Conservation (phyloP, 768 basidiomycete genomes). For the Saitozyma podzolica region DNA sequence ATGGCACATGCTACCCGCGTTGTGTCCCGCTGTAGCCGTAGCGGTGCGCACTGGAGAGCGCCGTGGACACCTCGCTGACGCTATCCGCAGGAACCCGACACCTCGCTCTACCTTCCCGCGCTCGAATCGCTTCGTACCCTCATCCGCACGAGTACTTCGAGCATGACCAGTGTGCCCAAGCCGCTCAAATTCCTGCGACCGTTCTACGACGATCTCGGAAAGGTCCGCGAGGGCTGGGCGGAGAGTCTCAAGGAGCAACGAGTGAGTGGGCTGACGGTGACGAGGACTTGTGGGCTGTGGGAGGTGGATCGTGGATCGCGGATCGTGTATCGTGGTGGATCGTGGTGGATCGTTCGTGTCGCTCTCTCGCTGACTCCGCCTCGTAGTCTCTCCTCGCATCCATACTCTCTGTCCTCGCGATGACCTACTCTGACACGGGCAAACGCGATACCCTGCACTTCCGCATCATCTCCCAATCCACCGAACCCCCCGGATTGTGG, state of each 20-base stretch:
- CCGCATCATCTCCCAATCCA: conserved; percentile 71
- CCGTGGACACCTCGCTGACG: conserved; percentile 7
- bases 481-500: conserved; percentile 87
- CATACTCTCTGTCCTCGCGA: conserved; percentile 94
- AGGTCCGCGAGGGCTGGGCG: conserved; percentile 69
- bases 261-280: conserved; percentile 24
- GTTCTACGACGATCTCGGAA: conserved; percentile 83
- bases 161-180: conserved; percentile 99
- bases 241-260: conserved; percentile 62
- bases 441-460: conserved; percentile 93
- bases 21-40: too few relatives aligned
- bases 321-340: too few relatives aligned
- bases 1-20: too few relatives aligned
- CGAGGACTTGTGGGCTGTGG: background rate
- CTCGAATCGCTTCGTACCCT: conserved; percentile 89
- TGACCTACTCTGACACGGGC: conserved; percentile 99
- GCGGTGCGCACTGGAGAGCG: background rate
- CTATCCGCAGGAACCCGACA: conserved; percentile 73
- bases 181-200: conserved; percentile 97
- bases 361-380: too few relatives aligned
- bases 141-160: conserved; percentile 93
- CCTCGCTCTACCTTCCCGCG: conserved; percentile 78
- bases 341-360: too few relatives aligned
- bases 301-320: too few relatives aligned
- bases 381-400: conserved; percentile 87